phyloP scores from a whole-genome alignment of 106 monocot species.

The Dioscorea alata region DNA sequence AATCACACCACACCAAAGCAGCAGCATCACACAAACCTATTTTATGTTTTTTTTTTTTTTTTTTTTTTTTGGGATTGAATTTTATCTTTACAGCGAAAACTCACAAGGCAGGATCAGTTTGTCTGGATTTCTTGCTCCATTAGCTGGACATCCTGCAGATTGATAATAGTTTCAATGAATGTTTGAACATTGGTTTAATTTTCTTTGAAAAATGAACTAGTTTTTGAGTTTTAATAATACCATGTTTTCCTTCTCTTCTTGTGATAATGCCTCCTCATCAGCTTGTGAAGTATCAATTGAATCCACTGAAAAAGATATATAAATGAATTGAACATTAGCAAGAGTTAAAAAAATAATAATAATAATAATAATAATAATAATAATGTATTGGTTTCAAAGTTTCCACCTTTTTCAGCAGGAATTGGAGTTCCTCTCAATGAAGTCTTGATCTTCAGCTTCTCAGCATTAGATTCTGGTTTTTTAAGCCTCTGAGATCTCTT shows the following conservation, averaged over 20 bases:
- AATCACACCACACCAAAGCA: no score
- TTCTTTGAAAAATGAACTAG: no score
- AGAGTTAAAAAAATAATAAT: not conserved
- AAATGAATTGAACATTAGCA: not conserved
- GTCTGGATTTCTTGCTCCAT: no score
- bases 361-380: not conserved
- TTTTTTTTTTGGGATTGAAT: no score
- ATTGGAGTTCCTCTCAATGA: slow-evolving; percentile 10
- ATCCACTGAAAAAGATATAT: slow-evolving; percentile 4
- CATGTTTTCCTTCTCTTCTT: slow-evolving; percentile 52
- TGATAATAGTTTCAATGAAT: no score
- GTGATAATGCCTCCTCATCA: not conserved
- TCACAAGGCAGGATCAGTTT: no score
- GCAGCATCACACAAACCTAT: no score
- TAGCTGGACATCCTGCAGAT: no score
- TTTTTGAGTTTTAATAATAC: slow-evolving; percentile 5
- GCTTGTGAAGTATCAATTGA: not conserved
- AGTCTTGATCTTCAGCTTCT: slow-evolving; percentile 8
- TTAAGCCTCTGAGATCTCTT: slow-evolving; percentile 32
- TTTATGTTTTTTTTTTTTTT: no score
- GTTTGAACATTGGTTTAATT: no score
- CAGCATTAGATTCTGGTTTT: slow-evolving; percentile 12
- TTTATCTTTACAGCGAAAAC: no score
- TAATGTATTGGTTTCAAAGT: not conserved
- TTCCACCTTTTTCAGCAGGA: slow-evolving; percentile 23